Percentiles rank a stretch among this genome's conserved stretches.
phyloP scores from a whole-genome alignment of 225 moss, liverwort and hornwort species.

The Bryoerythrophyllum caledonicum region DNA sequence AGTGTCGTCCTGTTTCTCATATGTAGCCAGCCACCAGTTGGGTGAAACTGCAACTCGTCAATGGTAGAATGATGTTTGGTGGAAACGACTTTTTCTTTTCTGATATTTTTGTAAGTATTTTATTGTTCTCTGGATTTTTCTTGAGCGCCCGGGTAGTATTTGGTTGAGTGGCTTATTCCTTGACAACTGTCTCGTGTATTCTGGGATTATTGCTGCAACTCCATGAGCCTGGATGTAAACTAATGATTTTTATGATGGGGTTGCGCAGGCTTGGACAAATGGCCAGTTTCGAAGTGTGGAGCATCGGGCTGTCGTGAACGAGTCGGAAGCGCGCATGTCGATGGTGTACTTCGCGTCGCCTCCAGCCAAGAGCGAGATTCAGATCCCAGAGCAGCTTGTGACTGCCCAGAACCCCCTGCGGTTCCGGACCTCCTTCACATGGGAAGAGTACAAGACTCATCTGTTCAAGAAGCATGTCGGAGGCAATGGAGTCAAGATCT shows the following conservation, averaged over 20 bases:
- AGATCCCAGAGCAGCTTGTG: constrained; percentile 31
- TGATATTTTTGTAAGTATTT: no score
- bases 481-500: constrained; percentile 43
- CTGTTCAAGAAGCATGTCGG: constrained; percentile 32
- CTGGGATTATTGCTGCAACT: not conserved
- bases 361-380: constrained; percentile 10
- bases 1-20: not conserved
- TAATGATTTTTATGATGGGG: not conserved
- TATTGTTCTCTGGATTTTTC: not conserved
- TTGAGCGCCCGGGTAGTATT: not conserved
- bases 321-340: constrained; percentile 42
- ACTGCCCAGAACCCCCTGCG: constrained; percentile 19
- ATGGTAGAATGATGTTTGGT: not conserved
- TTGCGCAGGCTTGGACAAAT: constrained; percentile 58
- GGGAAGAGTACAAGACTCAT: constrained; percentile 43
- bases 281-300: constrained; percentile 49
- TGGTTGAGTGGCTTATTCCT: not conserved
- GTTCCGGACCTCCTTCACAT: constrained; percentile 43
- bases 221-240: not conserved
- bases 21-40: not conserved
- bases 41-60: not conserved
- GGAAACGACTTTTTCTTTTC: no score
- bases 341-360: constrained; percentile 50
- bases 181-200: constrained; percentile 1
- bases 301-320: constrained; percentile 61